phyloP scores from a whole-genome alignment of 208 protist species.

The Acanthamoeba lenticulata region DNA sequence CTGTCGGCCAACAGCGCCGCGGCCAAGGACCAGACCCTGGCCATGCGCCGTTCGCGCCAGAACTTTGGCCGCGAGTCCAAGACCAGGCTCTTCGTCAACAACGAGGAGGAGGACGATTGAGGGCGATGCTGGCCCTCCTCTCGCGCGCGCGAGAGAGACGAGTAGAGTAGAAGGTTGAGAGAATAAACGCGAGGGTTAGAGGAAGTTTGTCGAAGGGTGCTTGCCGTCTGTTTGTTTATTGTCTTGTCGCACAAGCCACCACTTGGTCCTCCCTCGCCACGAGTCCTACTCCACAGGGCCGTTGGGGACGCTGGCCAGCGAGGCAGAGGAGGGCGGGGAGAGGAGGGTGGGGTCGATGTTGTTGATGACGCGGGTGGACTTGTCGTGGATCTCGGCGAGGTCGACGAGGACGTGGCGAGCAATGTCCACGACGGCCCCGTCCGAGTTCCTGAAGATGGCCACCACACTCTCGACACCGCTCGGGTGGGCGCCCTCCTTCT shows the following conservation, averaged over 20 bases:
- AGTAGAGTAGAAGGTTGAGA: not conserved
- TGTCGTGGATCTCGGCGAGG: conserved; percentile 31
- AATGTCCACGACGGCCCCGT: not conserved
- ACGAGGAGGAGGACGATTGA: conserved; percentile 6
- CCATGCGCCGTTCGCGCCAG: conserved; percentile 47
- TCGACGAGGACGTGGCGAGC: conserved; percentile 27
- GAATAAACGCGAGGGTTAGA: too few species aligned
- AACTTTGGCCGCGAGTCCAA: conserved; percentile 50
- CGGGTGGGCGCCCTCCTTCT: not conserved
- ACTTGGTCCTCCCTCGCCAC: too few species aligned
- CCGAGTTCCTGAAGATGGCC: not conserved
- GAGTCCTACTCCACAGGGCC: too few species aligned
- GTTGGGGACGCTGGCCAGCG: too few species aligned
- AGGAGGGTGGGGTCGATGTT: not conserved
- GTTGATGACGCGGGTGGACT: not conserved
- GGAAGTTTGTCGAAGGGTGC: too few species aligned
- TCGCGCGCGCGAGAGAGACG: not conserved
- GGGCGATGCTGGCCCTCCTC: not conserved
- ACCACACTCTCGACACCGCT: conserved; percentile 15
- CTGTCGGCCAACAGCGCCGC: conserved; percentile 42
- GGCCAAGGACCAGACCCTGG: conserved; percentile 45
- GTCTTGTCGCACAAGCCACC: too few species aligned
- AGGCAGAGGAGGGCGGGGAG: too few species aligned
- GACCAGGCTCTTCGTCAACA: conserved; percentile 2
- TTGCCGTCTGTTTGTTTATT: too few species aligned